A percentile compares a stretch with the other conserved stretches of the same genome.
phyloP scores from a whole-genome alignment of 2,329 filamentous ascomycete species.

The Fusarium nematophilum region DNA sequence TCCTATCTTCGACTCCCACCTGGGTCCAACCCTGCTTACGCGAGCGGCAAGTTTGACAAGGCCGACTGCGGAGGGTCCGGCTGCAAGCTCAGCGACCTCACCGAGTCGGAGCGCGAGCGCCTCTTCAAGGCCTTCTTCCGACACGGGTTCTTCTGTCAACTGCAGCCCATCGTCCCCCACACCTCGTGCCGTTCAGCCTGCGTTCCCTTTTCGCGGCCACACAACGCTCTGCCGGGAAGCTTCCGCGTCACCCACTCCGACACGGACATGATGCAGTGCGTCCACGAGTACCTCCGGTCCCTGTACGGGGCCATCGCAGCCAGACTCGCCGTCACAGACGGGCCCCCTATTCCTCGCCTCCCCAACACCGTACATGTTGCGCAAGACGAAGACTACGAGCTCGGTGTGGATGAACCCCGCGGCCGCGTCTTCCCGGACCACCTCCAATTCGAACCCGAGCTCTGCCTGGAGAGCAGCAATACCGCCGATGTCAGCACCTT shows the following conservation, averaged over 20 bases:
- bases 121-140: constrained; percentile 7
- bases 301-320: constrained; percentile 10
- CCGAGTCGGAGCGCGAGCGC: not conserved
- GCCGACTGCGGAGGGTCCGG: not conserved
- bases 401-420: not conserved
- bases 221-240: no score
- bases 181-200: no score
- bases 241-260: not conserved
- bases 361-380: no score
- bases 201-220: not conserved
- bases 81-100: not conserved
- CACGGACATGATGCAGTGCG: constrained; percentile 12
- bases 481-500: not conserved
- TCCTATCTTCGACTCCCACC: constrained; percentile 7
- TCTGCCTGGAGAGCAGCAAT: not conserved
- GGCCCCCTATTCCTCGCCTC: not conserved
- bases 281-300: constrained; percentile 20
- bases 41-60: not conserved
- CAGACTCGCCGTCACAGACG: not conserved
- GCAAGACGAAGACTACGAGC: not conserved
- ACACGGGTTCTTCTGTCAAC: constrained; percentile 9
- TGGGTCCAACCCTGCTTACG: constrained; percentile 8
- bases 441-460: constrained; percentile 12
- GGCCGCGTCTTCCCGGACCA: constrained; percentile 11
- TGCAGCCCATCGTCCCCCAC: not conserved